Evolutionary conservation across 805 yeast genomes (phyloP).

Genomic region (Candida peoriensis): DNA sequence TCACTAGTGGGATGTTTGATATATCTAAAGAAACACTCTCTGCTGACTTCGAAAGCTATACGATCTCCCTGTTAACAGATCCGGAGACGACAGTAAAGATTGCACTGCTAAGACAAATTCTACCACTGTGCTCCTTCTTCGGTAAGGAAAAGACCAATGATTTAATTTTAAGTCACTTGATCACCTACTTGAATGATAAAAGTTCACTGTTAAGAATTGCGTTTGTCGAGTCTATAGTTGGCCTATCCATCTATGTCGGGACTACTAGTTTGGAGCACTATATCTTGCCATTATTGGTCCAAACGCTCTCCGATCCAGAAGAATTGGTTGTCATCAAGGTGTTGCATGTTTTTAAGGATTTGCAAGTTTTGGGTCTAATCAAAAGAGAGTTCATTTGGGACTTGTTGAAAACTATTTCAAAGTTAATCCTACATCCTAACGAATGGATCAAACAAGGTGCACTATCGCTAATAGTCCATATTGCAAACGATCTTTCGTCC

Average conservation of each 20-base stretch:
- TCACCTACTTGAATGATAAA: slow-evolving; percentile 84
- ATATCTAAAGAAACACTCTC: slow-evolving; percentile 40
- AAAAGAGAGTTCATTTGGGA: slow-evolving; percentile 50
- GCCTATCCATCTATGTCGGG: slow-evolving; percentile 78
- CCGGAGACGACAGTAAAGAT: slow-evolving; percentile 59
- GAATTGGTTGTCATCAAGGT: slow-evolving; percentile 75
- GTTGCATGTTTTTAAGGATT: slow-evolving; percentile 49
- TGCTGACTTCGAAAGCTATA: slow-evolving; percentile 57
- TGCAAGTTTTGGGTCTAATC: slow-evolving; percentile 54
- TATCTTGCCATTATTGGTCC: slow-evolving; percentile 76
- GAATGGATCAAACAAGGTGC: slow-evolving; percentile 76
- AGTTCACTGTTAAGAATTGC: slow-evolving; percentile 61
- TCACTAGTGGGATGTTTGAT: slow-evolving; percentile 30
- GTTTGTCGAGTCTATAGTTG: slow-evolving; percentile 66
- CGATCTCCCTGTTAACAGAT: slow-evolving; percentile 67
- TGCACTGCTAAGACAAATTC: slow-evolving; percentile 63
- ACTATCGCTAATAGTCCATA: slow-evolving; percentile 52
- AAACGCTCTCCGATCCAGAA: slow-evolving; percentile 79
- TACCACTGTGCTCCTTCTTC: slow-evolving; percentile 73
- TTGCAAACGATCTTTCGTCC: slow-evolving; percentile 55
- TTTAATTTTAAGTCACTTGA: slow-evolving; percentile 80
- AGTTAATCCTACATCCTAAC: slow-evolving; percentile 78
- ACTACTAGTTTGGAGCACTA: slow-evolving; percentile 80
- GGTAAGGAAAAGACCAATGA: slow-evolving; percentile 89
- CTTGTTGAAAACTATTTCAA: slow-evolving; percentile 43